phyloP scores from a whole-genome alignment of 768 basidiomycete species.

The Pulveroboletus sp. region DNA sequence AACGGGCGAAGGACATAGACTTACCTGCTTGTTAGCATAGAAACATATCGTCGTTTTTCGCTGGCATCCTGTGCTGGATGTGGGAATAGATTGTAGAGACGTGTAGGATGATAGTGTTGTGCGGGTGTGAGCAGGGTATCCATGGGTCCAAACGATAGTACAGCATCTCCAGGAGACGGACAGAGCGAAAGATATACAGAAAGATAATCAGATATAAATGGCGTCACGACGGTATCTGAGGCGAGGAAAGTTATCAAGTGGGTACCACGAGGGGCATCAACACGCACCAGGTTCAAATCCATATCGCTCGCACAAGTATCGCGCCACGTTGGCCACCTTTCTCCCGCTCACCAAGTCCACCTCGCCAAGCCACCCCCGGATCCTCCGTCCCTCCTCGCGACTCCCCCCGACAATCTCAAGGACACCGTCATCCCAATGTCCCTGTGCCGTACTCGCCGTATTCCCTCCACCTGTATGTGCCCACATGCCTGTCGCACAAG shows the following conservation, averaged over 20 bases:
- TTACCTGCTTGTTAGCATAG: constrained; percentile 68
- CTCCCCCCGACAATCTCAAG: constrained; percentile 78
- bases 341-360: constrained; percentile 68
- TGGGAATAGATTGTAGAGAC: constrained; percentile 71
- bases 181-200: constrained; percentile 75
- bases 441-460: constrained; percentile 32
- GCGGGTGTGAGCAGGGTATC: constrained; percentile 76
- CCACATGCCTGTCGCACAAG: constrained; percentile 79
- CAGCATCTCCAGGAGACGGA: constrained; percentile 69
- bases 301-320: constrained; percentile 77
- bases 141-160: constrained; percentile 80
- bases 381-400: constrained; percentile 66
- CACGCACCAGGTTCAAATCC: constrained; percentile 71
- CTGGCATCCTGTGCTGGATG: constrained; percentile 78
- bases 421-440: constrained; percentile 77
- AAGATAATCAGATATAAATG: constrained; percentile 77
- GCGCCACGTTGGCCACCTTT: constrained; percentile 62
- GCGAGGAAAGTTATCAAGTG: background rate
- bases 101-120: constrained; percentile 69
- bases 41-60: constrained; percentile 74
- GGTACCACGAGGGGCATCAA: background rate
- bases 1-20: constrained; percentile 3
- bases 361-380: constrained; percentile 81
- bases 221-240: constrained; percentile 66
- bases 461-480: constrained; percentile 39